Evolutionary conservation across 2,329 filamentous ascomycete species (phyloP).

Genomic region (Hypoxylon sp.): DNA sequence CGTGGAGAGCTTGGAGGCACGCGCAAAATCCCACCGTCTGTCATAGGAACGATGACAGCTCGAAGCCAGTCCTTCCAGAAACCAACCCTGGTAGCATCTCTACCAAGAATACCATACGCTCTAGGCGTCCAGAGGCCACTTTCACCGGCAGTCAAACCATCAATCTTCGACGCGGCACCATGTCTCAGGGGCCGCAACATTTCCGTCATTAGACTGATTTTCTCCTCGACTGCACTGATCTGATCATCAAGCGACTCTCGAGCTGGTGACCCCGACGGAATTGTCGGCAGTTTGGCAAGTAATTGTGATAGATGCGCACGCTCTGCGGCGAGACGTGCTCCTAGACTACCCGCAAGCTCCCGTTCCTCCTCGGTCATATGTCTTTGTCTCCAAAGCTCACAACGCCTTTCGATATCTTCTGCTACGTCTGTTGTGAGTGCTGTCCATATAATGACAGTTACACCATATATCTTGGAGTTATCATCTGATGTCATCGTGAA

Average conservation of each 20-base stretch:
- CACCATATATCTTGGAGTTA: constrained; percentile 91
- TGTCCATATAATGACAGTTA: constrained; percentile 93
- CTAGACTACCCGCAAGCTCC: constrained; percentile 91
- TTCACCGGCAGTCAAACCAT: constrained; percentile 94
- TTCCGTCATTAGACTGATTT: constrained; percentile 97
- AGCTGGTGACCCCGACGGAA: constrained; percentile 83
- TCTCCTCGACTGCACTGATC: constrained; percentile 96
- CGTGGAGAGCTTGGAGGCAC: constrained; percentile 91
- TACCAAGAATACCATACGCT: constrained; percentile 91
- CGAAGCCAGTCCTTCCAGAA: constrained; percentile 99
- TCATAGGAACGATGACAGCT: constrained; percentile 96
- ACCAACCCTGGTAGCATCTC: constrained; percentile 83
- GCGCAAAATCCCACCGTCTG: constrained; percentile 84
- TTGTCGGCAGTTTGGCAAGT: constrained; percentile 83
- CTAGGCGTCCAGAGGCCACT: constrained; percentile 96
- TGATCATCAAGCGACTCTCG: constrained; percentile 91
- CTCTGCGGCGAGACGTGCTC: constrained; percentile 88
- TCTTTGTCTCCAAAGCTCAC: constrained; percentile 85
- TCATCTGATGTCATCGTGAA: constrained; percentile 98
- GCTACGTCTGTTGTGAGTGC: constrained; percentile 86
- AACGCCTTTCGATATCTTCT: constrained; percentile 85
- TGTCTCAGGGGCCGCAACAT: constrained; percentile 92
- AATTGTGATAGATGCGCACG: constrained; percentile 91
- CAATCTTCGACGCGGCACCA: constrained; percentile 95
- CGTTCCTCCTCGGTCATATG: constrained; percentile 93